phyloP scores from a whole-genome alignment of 2,329 filamentous ascomycete species.

The Fusarium secorum region DNA sequence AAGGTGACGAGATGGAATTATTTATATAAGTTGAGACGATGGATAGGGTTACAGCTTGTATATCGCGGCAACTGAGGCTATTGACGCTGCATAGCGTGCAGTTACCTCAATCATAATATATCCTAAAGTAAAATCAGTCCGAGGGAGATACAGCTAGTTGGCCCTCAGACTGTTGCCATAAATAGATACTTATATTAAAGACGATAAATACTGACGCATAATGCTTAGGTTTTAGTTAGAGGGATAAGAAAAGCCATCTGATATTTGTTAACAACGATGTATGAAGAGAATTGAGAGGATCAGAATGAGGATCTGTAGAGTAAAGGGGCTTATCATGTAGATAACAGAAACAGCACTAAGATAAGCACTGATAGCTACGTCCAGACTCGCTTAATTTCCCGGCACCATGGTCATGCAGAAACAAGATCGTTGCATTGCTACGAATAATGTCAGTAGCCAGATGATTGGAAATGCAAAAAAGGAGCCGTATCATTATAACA shows the following conservation, averaged over 20 bases:
- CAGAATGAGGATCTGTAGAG: background rate
- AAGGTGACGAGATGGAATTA: too few relatives aligned
- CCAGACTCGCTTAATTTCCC: background rate
- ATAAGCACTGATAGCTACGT: rapidly evolving
- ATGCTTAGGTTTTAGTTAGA: rapidly evolving
- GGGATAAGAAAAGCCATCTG: background rate
- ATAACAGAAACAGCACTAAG: background rate
- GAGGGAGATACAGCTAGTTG: background rate
- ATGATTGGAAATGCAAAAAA: background rate
- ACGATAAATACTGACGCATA: rapidly evolving
- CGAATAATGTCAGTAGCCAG: background rate
- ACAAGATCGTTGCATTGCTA: background rate
- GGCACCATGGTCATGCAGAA: background rate
- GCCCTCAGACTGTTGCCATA: background rate
- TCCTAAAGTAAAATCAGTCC: background rate
- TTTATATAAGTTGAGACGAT: too few relatives aligned
- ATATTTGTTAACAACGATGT: too few relatives aligned
- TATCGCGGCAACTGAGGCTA: background rate
- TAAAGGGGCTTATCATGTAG: background rate
- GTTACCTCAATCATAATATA: background rate
- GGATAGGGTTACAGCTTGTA: too few relatives aligned
- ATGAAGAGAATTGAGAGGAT: background rate
- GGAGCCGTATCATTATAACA: background rate
- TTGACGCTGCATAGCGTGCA: background rate
- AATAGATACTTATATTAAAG: background rate